phyloP scores from a whole-genome alignment of 1,139 yeast species.

The Geotrichum cucujoidarum region DNA sequence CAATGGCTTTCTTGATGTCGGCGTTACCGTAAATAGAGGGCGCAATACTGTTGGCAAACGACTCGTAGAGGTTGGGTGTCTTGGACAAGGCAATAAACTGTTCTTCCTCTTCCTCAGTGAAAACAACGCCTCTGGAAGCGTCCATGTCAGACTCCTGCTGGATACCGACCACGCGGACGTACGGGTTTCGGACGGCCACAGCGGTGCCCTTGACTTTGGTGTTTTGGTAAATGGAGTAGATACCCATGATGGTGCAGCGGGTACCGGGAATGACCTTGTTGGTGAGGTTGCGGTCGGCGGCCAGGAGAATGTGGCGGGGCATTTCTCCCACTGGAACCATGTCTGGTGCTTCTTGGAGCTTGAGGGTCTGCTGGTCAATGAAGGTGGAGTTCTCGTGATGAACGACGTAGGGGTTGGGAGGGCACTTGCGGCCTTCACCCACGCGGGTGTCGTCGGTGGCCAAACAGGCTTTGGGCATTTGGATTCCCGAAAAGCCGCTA shows the following conservation, averaged over 20 bases:
- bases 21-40: constrained; percentile 93
- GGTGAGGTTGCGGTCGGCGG: constrained; percentile 85
- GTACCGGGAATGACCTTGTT: constrained; percentile 94
- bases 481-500: constrained; percentile 75
- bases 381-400: constrained; percentile 90
- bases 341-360: constrained; percentile 93
- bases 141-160: constrained; percentile 77
- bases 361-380: constrained; percentile 90
- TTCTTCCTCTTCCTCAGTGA: constrained; percentile 90
- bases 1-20: constrained; percentile 89
- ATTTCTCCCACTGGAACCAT: constrained; percentile 98
- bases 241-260: constrained; percentile 84
- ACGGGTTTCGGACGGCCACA: constrained; percentile 92
- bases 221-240: constrained; percentile 83
- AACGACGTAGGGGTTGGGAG: constrained; percentile 85
- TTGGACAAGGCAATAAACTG: constrained; percentile 78
- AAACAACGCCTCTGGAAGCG: constrained; percentile 50
- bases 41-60: constrained; percentile 85
- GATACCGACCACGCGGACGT: constrained; percentile 79
- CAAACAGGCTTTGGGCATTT: constrained; percentile 68
- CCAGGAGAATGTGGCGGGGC: constrained; percentile 89
- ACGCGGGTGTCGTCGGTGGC: constrained; percentile 44
- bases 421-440: constrained; percentile 61
- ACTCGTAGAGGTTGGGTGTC: constrained; percentile 75
- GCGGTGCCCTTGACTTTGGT: constrained; percentile 50